Conservation (phyloP, 129 eudicot genomes). For the Apium graveolens region DNA sequence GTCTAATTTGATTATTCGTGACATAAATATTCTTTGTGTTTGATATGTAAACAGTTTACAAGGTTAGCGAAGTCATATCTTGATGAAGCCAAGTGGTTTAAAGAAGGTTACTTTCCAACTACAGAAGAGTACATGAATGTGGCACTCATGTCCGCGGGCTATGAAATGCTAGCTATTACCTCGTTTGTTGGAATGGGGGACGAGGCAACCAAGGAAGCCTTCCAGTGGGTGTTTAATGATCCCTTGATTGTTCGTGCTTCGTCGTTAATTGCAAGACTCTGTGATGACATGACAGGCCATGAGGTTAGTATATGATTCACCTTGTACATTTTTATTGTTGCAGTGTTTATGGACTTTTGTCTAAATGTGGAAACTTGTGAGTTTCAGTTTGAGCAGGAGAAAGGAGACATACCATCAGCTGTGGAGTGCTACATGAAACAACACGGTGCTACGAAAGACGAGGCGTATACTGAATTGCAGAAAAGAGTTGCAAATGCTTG, state of each 20-base stretch:
- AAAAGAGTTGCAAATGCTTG: background rate
- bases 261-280: slow-evolving; percentile 2
- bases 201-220: background rate
- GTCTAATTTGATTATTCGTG: no score
- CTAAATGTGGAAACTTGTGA: background rate
- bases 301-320: background rate
- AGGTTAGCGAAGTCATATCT: background rate
- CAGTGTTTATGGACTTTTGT: background rate
- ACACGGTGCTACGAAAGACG: background rate
- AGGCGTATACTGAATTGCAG: background rate
- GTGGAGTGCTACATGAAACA: slow-evolving; percentile 10
- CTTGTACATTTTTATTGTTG: background rate
- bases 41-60: background rate
- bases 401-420: background rate
- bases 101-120: background rate
- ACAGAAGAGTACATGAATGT: slow-evolving; percentile 2
- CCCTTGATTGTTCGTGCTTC: slow-evolving; percentile 4
- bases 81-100: slow-evolving; percentile 1
- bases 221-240: background rate
- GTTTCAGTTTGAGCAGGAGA: no score
- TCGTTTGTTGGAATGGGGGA: slow-evolving; percentile 2
- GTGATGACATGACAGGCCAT: slow-evolving; percentile 5
- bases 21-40: background rate
- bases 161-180: background rate
- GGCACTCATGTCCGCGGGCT: background rate